Conservation (phyloP, 768 basidiomycete genomes). For the Pleurotus tuber-regium region DNA sequence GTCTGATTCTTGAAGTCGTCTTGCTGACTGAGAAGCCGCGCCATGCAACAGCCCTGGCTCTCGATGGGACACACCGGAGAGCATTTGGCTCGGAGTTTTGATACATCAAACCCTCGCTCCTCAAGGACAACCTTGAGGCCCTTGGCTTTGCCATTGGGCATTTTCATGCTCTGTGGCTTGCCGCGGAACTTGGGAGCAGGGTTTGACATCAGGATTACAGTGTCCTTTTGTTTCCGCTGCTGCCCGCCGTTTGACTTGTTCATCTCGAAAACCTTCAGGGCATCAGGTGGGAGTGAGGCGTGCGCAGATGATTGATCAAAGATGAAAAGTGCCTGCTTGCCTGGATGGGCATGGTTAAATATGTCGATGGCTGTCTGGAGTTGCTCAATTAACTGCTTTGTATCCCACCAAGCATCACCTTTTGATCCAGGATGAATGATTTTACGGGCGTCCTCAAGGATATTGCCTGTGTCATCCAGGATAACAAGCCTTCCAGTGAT, state of each 20-base stretch:
- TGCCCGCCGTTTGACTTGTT: constrained; percentile 28
- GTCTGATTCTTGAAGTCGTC: constrained; percentile 29
- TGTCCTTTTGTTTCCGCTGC: constrained; percentile 22
- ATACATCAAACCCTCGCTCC: constrained; percentile 26
- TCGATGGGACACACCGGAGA: constrained; percentile 19
- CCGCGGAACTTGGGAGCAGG: constrained; percentile 16
- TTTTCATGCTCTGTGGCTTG: constrained; percentile 15
- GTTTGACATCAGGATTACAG: constrained; percentile 27
- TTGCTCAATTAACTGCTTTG: constrained; percentile 30
- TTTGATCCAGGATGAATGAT: constrained; percentile 36
- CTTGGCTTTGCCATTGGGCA: constrained; percentile 22
- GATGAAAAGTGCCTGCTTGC: constrained; percentile 29
- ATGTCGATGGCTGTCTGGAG: constrained; percentile 29
- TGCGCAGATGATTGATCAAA: constrained; percentile 45
- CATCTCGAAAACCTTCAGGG: constrained; percentile 32
- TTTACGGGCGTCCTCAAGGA: constrained; percentile 27
- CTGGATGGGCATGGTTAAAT: constrained; percentile 34
- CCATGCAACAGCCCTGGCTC: constrained; percentile 28
- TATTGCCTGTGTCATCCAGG: constrained; percentile 18
- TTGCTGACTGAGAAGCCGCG: constrained; percentile 26
- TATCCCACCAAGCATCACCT: constrained; percentile 39
- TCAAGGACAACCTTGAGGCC: constrained; percentile 28
- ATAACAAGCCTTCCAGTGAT: constrained; percentile 29
- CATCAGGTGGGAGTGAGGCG: constrained; percentile 25
- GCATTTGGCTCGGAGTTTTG: constrained; percentile 22